phyloP scores from a whole-genome alignment of 176 grass and related monocot species.

The Pontederia paniculata region DNA sequence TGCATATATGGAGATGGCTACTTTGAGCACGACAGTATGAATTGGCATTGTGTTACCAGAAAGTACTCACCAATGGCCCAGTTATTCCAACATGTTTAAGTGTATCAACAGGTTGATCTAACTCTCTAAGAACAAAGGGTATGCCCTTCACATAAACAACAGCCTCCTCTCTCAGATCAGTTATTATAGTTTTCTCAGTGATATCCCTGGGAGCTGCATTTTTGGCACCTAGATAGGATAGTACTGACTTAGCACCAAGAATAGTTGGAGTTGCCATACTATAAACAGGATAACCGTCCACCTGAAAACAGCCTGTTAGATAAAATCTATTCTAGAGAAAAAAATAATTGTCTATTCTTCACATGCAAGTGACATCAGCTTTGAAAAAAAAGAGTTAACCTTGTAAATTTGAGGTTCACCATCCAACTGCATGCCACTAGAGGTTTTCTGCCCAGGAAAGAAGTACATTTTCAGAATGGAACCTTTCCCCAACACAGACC shows the following conservation, averaged over 20 bases:
- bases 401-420: conserved; percentile 83
- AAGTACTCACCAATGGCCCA: conserved; percentile 57
- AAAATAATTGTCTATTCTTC: not conserved
- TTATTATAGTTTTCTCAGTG: conserved; percentile 55
- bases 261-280: conserved; percentile 94
- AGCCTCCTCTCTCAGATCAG: conserved; percentile 86
- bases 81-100: conserved; percentile 99
- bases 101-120: conserved; percentile 95
- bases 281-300: conserved; percentile 93
- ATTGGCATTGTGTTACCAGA: not conserved
- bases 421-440: conserved; percentile 54
- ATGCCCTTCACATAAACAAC: conserved; percentile 90
- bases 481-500: conserved; percentile 92
- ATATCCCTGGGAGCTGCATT: conserved; percentile 33
- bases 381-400: conserved; percentile 30
- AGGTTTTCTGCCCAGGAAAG: conserved; percentile 85
- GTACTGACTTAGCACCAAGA: conserved; percentile 72
- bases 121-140: conserved; percentile 97
- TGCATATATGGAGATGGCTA: too few relatives aligned
- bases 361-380: not conserved
- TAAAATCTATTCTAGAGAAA: conserved; percentile 9
- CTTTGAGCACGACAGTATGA: too few relatives aligned
- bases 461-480: conserved; percentile 99
- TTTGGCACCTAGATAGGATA: conserved; percentile 83
- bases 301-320: conserved; percentile 32